phyloP scores from a whole-genome alignment of 1,284 basidiomycete genomes.

The Xerocomus amazonicus region DNA sequence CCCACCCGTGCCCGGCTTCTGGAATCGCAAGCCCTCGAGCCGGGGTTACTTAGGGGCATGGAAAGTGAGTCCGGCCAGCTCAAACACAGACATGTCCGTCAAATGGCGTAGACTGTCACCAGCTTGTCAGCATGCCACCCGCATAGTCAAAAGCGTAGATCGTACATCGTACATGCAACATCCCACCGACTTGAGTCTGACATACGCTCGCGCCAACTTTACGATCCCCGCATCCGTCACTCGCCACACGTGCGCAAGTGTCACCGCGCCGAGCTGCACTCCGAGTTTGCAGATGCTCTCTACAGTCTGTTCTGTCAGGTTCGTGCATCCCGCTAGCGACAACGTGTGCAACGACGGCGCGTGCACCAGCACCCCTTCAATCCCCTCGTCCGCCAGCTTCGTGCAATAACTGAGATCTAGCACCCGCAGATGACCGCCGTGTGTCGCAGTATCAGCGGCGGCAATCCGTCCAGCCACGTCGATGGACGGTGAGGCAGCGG shows the following conservation, averaged over 20 bases:
- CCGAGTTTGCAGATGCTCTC: conserved; percentile 71
- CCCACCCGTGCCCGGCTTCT: too few relatives aligned
- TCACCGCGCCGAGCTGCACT: conserved; percentile 76
- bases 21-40: too few relatives aligned
- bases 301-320: conserved; percentile 73
- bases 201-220: conserved; percentile 68
- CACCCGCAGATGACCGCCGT: conserved; percentile 67
- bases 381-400: conserved; percentile 71
- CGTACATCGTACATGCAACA: conserved; percentile 79
- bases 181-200: conserved; percentile 82
- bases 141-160: conserved; percentile 6
- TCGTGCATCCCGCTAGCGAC: conserved; percentile 78
- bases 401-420: conserved; percentile 77
- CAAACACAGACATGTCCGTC: conserved; percentile 83
- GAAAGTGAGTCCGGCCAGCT: conserved; percentile 61
- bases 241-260: conserved; percentile 74
- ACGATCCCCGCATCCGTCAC: conserved; percentile 84
- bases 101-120: conserved; percentile 69
- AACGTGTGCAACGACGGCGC: conserved; percentile 79
- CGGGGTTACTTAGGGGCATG: too few relatives aligned
- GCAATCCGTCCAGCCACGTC: conserved; percentile 56
- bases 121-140: conserved; percentile 13
- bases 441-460: conserved; percentile 57
- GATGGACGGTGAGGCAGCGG: conserved; percentile 50
- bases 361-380: conserved; percentile 77